Evolutionary conservation across 2,329 filamentous ascomycete species (phyloP), one percentile per base, ranked within the genome.

Genomic region (Penicillium brasilianum): DNA sequence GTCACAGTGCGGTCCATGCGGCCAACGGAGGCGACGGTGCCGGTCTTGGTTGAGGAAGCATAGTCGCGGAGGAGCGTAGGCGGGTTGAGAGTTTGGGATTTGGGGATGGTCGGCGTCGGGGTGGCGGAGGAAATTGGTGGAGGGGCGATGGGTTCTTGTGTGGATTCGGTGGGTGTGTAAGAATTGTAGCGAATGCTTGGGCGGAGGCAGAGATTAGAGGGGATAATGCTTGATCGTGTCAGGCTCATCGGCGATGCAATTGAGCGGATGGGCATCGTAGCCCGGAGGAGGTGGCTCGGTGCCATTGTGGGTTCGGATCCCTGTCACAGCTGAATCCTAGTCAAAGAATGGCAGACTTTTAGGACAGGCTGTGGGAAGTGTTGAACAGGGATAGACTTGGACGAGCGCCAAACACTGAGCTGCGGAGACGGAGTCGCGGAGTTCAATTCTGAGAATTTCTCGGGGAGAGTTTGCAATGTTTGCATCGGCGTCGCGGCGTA

Each of bases 1-100:
- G 72, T 73, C 53, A 78, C 78, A 36, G 77, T 79, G 59, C 74
- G 75, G 56, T 78, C 69, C 78, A 80, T 80, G 28, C 70, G 69
- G 54, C 77, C 78, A 52, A 77, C 77, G 22, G 77, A 77, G 51
- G 74, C 68, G 28, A 80, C 78, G 44, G 77, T 80, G 65, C 78
- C 78, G 59, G 66, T 74, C 60, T 75, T 75, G 56, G 72, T 55
- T 53, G 62, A 67, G 64, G 72, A 77, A 63, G 75, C 73, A 63
- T 77, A 78, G 57, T 56, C 64, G 66, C 75, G 75, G 57, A 76
- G 70, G 37, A 71, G 72, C 41, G 74, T 65, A 22, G 69, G 71
- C 13, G 63, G 61, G 59, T 57, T 59, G 58, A 66, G 64, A 30
- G 54, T 51, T 41, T 43, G 49, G 20, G 49, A 43, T 39, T 43